Evolutionary conservation across 306 rosid species (phyloP).

Genomic region (Gynostemma pentaphyllum): DNA sequence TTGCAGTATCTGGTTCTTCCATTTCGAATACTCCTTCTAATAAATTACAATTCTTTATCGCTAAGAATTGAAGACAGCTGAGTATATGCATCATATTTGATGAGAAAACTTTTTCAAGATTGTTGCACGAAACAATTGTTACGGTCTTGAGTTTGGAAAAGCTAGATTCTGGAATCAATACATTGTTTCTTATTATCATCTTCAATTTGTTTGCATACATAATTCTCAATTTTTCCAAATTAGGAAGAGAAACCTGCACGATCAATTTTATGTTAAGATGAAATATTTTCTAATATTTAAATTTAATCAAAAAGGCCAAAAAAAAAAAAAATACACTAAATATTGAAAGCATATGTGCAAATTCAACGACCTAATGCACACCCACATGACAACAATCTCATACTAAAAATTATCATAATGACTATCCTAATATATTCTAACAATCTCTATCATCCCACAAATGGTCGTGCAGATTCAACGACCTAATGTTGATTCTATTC

Average conservation of each 20-base stretch:
- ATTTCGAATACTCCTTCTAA: not conserved
- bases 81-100: not conserved
- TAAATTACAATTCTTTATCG: not conserved
- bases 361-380: too few relatives aligned
- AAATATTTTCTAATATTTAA: too few relatives aligned
- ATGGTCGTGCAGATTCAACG: too few relatives aligned
- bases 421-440: too few relatives aligned
- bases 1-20: not conserved
- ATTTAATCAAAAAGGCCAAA: too few relatives aligned
- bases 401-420: too few relatives aligned
- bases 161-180: not conserved
- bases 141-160: not conserved
- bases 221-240: not conserved
- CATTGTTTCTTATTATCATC: not conserved
- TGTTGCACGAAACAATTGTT: not conserved
- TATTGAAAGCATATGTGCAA: too few relatives aligned
- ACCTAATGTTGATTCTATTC: too few relatives aligned
- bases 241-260: not conserved
- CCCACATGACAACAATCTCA: too few relatives aligned
- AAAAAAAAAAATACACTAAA: too few relatives aligned
- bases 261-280: too few relatives aligned
- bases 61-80: not conserved
- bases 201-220: not conserved
- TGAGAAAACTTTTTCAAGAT: not conserved
- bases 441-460: too few relatives aligned